Percentiles rank a stretch among this genome's conserved stretches.
Conservation (phyloP, 306 rosid genomes). For the Lablab purpureus region DNA sequence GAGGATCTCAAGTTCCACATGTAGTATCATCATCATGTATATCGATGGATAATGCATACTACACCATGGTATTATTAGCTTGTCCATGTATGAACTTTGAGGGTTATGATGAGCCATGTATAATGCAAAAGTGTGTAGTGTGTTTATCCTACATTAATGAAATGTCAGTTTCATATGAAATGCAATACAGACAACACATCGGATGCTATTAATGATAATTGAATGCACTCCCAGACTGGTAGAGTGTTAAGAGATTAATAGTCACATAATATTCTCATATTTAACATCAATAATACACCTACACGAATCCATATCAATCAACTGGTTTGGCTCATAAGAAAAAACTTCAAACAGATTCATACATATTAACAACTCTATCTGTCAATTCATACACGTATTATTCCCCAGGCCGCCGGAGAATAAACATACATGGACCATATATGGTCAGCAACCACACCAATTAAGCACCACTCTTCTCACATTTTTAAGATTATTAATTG, state of each 20-base stretch:
- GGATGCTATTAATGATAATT: not conserved
- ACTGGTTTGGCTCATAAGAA: not conserved
- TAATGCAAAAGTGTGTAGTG: not conserved
- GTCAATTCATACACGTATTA: not conserved
- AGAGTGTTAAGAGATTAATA: not conserved
- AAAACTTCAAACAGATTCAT: not conserved
- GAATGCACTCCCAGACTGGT: not conserved
- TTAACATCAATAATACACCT: conserved; percentile 9
- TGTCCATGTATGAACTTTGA: not conserved
- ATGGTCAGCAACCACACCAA: not conserved
- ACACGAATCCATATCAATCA: not conserved
- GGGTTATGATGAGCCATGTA: conserved; percentile 1
- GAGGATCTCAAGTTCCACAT: conserved; percentile 20
- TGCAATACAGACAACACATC: not conserved
- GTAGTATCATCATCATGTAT: conserved; percentile 11
- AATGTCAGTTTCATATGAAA: not conserved
- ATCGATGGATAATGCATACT: not conserved
- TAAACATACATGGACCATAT: not conserved
- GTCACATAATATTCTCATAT: not conserved
- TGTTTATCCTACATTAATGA: not conserved
- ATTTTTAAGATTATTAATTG: not conserved
- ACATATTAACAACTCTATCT: not conserved
- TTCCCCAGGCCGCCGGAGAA: not conserved
- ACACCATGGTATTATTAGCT: not conserved
- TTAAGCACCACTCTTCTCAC: not conserved